These are phyloP conservation scores for Phycomyces blakesleeanus DNA, from an alignment of 192 early-diverging fungal species.

Conservation along the genomic window DNA sequence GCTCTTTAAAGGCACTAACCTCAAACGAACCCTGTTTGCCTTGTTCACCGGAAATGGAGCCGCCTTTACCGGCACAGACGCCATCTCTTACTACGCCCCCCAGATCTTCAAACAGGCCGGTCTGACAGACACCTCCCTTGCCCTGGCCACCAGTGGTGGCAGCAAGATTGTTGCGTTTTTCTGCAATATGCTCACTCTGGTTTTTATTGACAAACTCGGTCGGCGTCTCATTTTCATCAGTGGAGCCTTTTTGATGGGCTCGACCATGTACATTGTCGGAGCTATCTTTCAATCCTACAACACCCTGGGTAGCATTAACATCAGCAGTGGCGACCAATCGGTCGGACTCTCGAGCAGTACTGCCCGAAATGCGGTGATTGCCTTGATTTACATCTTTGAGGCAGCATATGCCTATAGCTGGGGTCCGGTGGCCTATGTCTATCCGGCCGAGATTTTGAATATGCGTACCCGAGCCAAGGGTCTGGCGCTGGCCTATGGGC, in stretches of 20 bases:
- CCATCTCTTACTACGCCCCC: constrained; percentile 38
- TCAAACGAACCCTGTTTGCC: constrained; percentile 61
- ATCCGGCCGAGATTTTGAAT: constrained; percentile 34
- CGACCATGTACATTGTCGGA: constrained; percentile 62
- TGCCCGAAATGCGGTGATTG: constrained; percentile 28
- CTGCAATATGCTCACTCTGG: constrained; percentile 40
- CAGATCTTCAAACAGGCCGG: constrained; percentile 33
- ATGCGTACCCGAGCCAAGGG: constrained; percentile 35
- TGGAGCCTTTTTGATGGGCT: constrained; percentile 65
- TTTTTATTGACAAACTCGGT: constrained; percentile 70
- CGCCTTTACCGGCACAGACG: constrained; percentile 30
- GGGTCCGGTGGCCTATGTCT: constrained; percentile 31
- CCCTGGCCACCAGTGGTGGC: constrained; percentile 35
- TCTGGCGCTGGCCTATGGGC: constrained; percentile 28
- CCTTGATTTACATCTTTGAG: constrained; percentile 34
- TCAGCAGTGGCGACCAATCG: no score
- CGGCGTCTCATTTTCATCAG: constrained; percentile 70
- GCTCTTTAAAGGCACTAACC: constrained; percentile 52
- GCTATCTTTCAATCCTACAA: constrained; percentile 28
- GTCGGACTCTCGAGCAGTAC: constrained; percentile 6
- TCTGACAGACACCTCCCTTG: constrained; percentile 10
- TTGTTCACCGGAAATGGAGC: constrained; percentile 47
- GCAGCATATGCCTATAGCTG: constrained; percentile 33
- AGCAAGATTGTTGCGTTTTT: constrained; percentile 26
- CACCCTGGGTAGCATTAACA: no score